Base-by-base conservation (phyloP, 169 alveolate species). In the Cryptosporidium viatorum region DNA sequence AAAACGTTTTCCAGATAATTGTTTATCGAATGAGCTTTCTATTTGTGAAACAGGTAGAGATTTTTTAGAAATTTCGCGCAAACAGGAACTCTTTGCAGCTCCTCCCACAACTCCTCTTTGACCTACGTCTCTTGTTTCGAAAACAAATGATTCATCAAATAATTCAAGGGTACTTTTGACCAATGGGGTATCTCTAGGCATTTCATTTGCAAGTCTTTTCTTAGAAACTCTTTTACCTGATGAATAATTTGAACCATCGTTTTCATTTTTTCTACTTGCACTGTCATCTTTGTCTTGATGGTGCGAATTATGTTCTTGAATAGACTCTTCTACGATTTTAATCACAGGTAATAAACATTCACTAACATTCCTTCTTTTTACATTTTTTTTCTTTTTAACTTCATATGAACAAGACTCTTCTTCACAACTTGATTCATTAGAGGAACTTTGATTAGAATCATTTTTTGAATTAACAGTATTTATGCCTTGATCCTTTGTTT, bases 151-250 rank as follows among this genome's bases (percentile, higher is more conserved):
- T n/a, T 65, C 6, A 8, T 21, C 71, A 65, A 65, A 31, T 65
- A 65, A 65, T 35, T n/a, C 26, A 31, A 29, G 8, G 7, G 71
- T 65, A n/a, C 52, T 55, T 26, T 26, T 16, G 23, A 55, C 67
- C 35, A 55, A 55, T 23, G 67, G 50, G 0, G 52, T 33, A 35
- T 10, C 50, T 0, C 51, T 33, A 12, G 21, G 26, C 10, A 10
- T n/a, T 65, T 65, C 71, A 29, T 65, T 29, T 35, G 71, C 67
- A 26, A n/a, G 67, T 55, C 67, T 55, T 55, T 55, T 55, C 21
- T n/a, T n/a, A 9, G 4, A 16, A 55, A 21, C 23, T 3, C 37
- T n/a, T 55, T 55, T 55, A 1, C n/a, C 23, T 8, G 67, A 4
- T n/a, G 3, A 21, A n/a, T 55, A 9, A 8, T 3, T 26, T 5